Evolutionary conservation across 164 flowering plant species (phyloP).

Genomic region (Stephania cephalantha): DNA sequence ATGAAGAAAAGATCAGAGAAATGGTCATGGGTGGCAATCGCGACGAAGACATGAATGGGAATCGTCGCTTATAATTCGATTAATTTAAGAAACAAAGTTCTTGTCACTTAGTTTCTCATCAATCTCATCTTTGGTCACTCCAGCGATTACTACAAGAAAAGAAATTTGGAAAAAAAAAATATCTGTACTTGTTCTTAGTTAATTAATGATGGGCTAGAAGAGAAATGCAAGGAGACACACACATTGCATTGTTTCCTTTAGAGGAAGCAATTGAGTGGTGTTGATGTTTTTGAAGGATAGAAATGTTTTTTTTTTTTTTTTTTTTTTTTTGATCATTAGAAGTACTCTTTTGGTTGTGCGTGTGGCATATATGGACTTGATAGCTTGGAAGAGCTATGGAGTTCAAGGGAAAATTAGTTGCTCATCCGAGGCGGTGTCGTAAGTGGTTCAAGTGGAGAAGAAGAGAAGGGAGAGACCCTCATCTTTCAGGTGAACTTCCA

Average conservation of each 20-base stretch:
- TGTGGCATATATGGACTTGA: slow-evolving; percentile 18
- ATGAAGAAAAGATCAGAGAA: too few relatives aligned
- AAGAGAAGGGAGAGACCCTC: slow-evolving; percentile 22
- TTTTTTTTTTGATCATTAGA: not conserved
- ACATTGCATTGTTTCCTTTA: not conserved
- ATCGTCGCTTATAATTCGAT: slow-evolving; percentile 15
- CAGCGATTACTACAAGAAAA: slow-evolving; percentile 29
- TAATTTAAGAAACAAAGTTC: not conserved
- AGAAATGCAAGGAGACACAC: not conserved
- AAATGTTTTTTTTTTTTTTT: too few relatives aligned
- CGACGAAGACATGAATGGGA: not conserved
- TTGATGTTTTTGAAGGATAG: too few relatives aligned
- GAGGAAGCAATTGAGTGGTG: not conserved
- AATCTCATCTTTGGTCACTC: not conserved
- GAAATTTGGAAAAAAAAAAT: not conserved
- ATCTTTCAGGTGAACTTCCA: slow-evolving; percentile 23
- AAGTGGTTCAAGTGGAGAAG: slow-evolving; percentile 40
- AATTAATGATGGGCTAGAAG: not conserved
- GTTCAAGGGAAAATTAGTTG: slow-evolving; percentile 13
- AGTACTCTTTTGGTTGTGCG: not conserved
- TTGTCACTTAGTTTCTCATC: slow-evolving; percentile 12
- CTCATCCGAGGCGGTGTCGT: slow-evolving; percentile 15
- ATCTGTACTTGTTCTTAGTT: too few relatives aligned
- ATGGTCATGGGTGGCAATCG: too few relatives aligned
- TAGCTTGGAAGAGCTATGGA: slow-evolving; percentile 23